Evolutionary conservation across 2,329 filamentous ascomycete genomes (phyloP).

Genomic region (Stagonosporopsis chrysanthemi): DNA sequence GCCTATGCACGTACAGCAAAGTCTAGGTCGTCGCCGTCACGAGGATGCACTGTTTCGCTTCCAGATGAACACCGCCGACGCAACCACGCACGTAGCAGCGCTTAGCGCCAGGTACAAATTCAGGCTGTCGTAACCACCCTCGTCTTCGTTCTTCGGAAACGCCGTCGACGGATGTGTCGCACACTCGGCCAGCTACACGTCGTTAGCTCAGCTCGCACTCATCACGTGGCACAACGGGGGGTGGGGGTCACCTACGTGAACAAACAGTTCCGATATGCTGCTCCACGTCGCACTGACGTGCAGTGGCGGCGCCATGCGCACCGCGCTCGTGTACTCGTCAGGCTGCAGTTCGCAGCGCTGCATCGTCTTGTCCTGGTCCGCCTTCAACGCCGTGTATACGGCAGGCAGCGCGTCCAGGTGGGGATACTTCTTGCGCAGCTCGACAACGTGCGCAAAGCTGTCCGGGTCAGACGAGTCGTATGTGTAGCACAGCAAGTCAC

Average conservation of each 20-base stretch:
- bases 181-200: constrained; percentile 76
- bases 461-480: constrained; percentile 98
- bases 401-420: constrained; percentile 89
- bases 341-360: constrained; percentile 88
- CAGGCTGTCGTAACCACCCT: constrained; percentile 76
- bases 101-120: constrained; percentile 85
- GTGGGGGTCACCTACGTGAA: constrained; percentile 67
- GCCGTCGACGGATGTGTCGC: constrained; percentile 88
- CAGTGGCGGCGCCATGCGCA: constrained; percentile 89
- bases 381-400: constrained; percentile 92
- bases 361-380: constrained; percentile 95
- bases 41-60: constrained; percentile 51
- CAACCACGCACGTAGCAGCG: constrained; percentile 68
- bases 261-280: constrained; percentile 93
- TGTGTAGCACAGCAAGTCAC: constrained; percentile 91
- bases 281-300: constrained; percentile 96
- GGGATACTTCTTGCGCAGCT: constrained; percentile 78
- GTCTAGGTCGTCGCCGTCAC: background rate
- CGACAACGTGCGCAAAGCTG: constrained; percentile 90
- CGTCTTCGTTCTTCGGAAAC: constrained; percentile 89
- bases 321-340: constrained; percentile 83
- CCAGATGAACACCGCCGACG: constrained; percentile 68
- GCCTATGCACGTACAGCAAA: too few species aligned
- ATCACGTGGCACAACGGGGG: background rate
- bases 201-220: constrained; percentile 27